Percentiles rank a stretch among this genome's conserved stretches.
Conservation (phyloP, 345 rosid species). For the Heritiera fomes region DNA sequence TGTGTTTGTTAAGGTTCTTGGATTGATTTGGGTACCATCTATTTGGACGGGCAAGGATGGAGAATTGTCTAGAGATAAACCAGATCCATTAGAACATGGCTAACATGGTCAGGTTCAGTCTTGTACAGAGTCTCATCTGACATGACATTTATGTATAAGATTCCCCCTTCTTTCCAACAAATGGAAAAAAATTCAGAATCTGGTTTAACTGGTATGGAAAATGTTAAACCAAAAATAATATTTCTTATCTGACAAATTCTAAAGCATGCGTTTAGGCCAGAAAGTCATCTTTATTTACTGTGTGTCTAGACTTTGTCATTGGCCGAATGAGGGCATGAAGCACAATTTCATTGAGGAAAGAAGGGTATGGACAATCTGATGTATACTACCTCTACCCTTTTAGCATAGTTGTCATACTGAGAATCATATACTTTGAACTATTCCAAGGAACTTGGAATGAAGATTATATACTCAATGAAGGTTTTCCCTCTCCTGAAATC, state of each 20-base stretch:
- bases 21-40: slow-evolving; percentile 40
- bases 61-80: slow-evolving; percentile 46
- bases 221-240: neutral
- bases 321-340: slow-evolving; percentile 23
- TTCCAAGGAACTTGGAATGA: slow-evolving; percentile 7
- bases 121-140: slow-evolving; percentile 61
- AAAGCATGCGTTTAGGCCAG: slow-evolving; percentile 7
- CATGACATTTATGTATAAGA: slow-evolving; percentile 64
- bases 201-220: neutral
- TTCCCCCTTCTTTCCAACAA: slow-evolving; percentile 42
- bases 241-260: neutral
- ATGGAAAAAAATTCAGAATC: neutral
- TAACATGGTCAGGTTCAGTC: slow-evolving; percentile 73
- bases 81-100: slow-evolving; percentile 51
- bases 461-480: slow-evolving; percentile 8
- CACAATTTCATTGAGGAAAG: slow-evolving; percentile 48
- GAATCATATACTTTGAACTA: neutral
- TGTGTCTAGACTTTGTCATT: slow-evolving; percentile 6
- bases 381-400: neutral
- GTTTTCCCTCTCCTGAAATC: neutral
- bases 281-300: neutral
- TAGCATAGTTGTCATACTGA: neutral
- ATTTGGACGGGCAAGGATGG: slow-evolving; percentile 66
- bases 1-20: slow-evolving; percentile 26
- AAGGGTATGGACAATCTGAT: slow-evolving; percentile 47